Conservation (phyloP, 257 asterid species). For the Anisodus tanguticus region DNA sequence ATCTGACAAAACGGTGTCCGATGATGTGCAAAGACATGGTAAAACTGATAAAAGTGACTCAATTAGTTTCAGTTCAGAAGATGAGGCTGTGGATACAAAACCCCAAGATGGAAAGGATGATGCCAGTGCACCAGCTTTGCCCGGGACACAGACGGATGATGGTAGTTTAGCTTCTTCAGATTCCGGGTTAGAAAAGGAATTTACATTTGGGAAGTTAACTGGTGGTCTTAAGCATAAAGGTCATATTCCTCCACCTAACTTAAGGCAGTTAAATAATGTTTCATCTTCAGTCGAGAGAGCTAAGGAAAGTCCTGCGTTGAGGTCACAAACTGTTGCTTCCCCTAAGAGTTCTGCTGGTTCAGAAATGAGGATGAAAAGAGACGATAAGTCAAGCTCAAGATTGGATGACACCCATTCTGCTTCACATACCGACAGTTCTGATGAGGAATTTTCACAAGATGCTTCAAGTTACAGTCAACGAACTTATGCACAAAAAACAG, state of each 20-base stretch:
- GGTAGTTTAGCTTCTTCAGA: constrained; percentile 31
- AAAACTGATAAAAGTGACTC: constrained; percentile 33
- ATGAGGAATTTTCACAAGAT: constrained; percentile 46
- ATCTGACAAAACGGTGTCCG: constrained; percentile 42
- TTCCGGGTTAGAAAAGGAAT: constrained; percentile 46
- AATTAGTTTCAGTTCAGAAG: not conserved
- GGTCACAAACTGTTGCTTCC: constrained; percentile 37
- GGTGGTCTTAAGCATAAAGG: constrained; percentile 91
- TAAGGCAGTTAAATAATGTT: constrained; percentile 44
- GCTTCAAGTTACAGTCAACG: constrained; percentile 36
- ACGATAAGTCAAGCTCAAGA: constrained; percentile 48
- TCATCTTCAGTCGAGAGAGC: constrained; percentile 46
- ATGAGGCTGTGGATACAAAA: constrained; percentile 24
- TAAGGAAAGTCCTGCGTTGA: constrained; percentile 36
- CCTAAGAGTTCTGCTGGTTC: constrained; percentile 38
- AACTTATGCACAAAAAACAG: constrained; percentile 30
- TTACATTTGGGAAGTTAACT: constrained; percentile 71
- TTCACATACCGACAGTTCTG: constrained; percentile 61
- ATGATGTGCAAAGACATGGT: constrained; percentile 33
- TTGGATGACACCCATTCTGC: constrained; percentile 34
- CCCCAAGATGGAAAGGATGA: constrained; percentile 26
- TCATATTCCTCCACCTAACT: constrained; percentile 53
- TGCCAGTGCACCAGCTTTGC: constrained; percentile 21
- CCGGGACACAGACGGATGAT: constrained; percentile 30
- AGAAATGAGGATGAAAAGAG: constrained; percentile 29